A percentile compares a stretch with the other conserved stretches of the same genome.
These are phyloP conservation scores for Chlorella vulgaris DNA, from an alignment of 139 green algal genomes.

Conservation along the genomic window DNA sequence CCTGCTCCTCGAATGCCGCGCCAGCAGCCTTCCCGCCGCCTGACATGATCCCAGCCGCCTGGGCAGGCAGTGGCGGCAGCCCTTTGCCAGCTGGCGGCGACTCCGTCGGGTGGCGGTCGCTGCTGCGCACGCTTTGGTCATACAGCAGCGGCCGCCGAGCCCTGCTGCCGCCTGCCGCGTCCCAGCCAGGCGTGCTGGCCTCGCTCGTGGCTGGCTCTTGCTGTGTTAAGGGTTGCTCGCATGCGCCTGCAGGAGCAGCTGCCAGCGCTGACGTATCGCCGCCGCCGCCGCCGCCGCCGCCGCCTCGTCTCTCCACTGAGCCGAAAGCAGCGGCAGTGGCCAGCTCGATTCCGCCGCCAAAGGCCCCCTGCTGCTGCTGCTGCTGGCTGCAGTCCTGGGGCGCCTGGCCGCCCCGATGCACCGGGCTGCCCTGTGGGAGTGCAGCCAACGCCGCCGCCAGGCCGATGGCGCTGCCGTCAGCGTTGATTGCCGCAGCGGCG, in stretches of 20 bases:
- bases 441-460: conserved; percentile 19
- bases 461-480: not conserved
- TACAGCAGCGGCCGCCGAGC: conserved; percentile 8
- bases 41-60: no score
- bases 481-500: not conserved
- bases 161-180: not conserved
- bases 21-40: no score
- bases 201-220: not conserved
- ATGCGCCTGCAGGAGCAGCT: not conserved
- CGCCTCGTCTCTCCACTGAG: not conserved
- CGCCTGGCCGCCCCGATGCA: not conserved
- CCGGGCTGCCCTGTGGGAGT: conserved; percentile 12
- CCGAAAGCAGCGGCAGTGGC: not conserved
- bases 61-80: no score
- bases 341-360: not conserved
- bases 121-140: conserved; percentile 3
- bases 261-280: not conserved
- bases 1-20: not conserved
- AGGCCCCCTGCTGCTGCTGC: not conserved
- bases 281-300: not conserved
- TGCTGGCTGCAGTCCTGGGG: not conserved
- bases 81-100: no score
- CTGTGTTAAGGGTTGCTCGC: not conserved
- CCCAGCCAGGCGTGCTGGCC: not conserved
- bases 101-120: not conserved